These are phyloP conservation scores for Cyberlindnera mississippiensis DNA, from an alignment of 805 yeast genomes.

Conservation along the genomic window DNA sequence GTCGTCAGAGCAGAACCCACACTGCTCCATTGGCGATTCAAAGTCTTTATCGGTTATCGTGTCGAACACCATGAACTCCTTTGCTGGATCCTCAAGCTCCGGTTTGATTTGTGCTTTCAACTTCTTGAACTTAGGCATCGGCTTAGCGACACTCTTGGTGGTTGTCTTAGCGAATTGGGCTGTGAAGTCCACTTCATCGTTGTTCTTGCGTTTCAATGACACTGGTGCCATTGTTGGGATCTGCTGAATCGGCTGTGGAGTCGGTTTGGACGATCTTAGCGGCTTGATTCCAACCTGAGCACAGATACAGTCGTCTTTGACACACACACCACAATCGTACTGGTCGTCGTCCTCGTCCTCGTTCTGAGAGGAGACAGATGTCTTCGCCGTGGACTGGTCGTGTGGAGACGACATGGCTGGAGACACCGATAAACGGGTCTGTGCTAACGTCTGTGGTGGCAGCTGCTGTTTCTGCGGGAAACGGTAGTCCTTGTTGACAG, in stretches of 20 bases:
- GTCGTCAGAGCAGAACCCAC: conserved; percentile 92
- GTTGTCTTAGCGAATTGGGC: conserved; percentile 38
- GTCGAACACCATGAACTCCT: conserved; percentile 22
- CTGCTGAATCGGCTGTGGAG: conserved; percentile 5
- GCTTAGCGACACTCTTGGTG: conserved; percentile 25
- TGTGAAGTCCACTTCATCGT: conserved; percentile 50
- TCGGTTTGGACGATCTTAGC: background rate
- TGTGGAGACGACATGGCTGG: conserved; percentile 35
- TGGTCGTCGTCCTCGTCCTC: conserved; percentile 17
- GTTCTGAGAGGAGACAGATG: conserved; percentile 19
- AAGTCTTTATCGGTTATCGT: conserved; percentile 35
- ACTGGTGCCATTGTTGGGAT: conserved; percentile 61
- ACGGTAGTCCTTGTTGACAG: conserved; percentile 1
- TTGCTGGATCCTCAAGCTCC: conserved; percentile 13
- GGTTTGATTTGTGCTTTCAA: conserved; percentile 4
- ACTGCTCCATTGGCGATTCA: conserved; percentile 58
- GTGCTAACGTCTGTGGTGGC: conserved; percentile 2
- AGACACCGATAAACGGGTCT: conserved; percentile 38
- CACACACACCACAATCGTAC: conserved; percentile 59
- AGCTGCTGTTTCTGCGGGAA: conserved; percentile 33
- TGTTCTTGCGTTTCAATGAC: conserved; percentile 42
- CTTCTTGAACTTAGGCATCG: conserved; percentile 25
- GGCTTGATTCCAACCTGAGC: conserved; percentile 37
- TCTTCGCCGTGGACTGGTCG: conserved; percentile 18
- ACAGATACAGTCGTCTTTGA: conserved; percentile 66